These are phyloP conservation scores for Naganishia cerealis DNA, from an alignment of 1,284 basidiomycete species.

Conservation along the genomic window DNA sequence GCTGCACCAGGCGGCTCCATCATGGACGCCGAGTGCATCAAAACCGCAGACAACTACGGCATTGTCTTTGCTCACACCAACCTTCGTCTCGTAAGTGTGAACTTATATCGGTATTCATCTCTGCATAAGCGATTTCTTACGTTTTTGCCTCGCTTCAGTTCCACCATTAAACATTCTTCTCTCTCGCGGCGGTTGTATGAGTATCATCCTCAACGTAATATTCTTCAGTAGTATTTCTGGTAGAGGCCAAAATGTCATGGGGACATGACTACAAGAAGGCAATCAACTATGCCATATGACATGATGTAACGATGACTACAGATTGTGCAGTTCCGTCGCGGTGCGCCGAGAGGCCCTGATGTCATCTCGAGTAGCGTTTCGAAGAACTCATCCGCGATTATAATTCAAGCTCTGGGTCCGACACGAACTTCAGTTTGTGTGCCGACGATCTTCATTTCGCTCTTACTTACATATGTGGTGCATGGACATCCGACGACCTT, in stretches of 20 bases:
- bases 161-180: slow-evolving; percentile 35
- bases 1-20: slow-evolving; percentile 94
- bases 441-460: not conserved
- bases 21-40: slow-evolving; percentile 94
- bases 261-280: slow-evolving; percentile 24
- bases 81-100: slow-evolving; percentile 55
- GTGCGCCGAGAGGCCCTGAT: no score
- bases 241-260: slow-evolving; percentile 21
- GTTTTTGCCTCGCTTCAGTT: slow-evolving; percentile 19
- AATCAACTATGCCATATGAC: slow-evolving; percentile 29
- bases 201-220: slow-evolving; percentile 21
- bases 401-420: not conserved
- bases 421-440: not conserved
- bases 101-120: no score
- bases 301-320: slow-evolving; percentile 12
- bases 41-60: slow-evolving; percentile 84
- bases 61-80: slow-evolving; percentile 86
- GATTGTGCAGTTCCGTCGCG: not conserved
- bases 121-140: not conserved
- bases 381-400: not conserved
- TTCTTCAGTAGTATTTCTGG: not conserved
- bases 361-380: no score
- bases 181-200: slow-evolving; percentile 18
- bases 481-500: slow-evolving; percentile 44
- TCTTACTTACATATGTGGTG: slow-evolving; percentile 21